Evolutionary conservation across 2,329 filamentous ascomycete species (phyloP).

Genomic region (Taxawa tesnikishii): DNA sequence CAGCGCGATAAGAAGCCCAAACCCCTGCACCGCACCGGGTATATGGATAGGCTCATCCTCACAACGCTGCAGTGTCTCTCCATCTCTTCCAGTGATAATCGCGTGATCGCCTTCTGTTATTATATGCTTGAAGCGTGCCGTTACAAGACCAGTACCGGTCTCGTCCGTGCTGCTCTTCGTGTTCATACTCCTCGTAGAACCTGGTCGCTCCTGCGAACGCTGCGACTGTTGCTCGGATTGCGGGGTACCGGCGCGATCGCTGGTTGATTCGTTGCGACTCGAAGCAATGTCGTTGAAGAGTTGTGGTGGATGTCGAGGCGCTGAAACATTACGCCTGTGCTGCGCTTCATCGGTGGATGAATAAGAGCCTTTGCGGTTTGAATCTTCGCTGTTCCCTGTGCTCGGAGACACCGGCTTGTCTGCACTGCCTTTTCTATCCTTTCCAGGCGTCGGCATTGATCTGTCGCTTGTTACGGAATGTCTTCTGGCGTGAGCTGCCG

Average conservation of each 20-base stretch:
- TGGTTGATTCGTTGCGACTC: constrained; percentile 10
- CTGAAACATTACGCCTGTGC: neutral
- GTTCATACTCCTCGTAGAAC: constrained; percentile 21
- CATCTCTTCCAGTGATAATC: constrained; percentile 68
- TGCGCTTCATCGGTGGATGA: constrained; percentile 2
- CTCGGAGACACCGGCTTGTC: no score
- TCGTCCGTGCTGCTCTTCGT: constrained; percentile 27
- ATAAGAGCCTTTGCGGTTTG: constrained; percentile 2
- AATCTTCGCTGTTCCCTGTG: neutral
- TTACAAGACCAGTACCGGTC: constrained; percentile 39
- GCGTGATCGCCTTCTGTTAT: constrained; percentile 67
- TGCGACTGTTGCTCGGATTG: constrained; percentile 12
- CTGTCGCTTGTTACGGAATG: no score
- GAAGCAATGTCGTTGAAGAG: constrained; percentile 24
- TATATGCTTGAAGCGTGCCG: constrained; percentile 66
- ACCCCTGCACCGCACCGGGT: constrained; percentile 69
- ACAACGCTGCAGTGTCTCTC: constrained; percentile 60
- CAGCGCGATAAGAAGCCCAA: constrained; percentile 65
- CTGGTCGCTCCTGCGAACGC: constrained; percentile 11
- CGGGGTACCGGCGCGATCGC: constrained; percentile 3
- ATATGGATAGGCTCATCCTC: constrained; percentile 88
- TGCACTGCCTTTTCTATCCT: no score
- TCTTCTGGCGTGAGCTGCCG: no score
- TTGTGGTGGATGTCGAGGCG: constrained; percentile 12
- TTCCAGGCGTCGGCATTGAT: no score